Conservation (phyloP, 805 yeast species). For the Pichia eremophila region DNA sequence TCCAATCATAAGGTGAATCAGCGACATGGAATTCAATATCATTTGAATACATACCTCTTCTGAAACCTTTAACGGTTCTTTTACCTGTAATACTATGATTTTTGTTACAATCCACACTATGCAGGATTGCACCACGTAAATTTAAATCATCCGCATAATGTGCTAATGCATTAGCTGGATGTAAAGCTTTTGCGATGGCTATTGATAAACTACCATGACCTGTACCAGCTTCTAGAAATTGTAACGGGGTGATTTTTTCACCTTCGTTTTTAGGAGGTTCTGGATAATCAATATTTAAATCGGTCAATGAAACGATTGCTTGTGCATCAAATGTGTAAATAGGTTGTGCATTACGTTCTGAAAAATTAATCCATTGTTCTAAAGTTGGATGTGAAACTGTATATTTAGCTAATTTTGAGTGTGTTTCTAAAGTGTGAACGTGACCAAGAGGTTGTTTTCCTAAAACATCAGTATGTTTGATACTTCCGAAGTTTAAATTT, state of each 20-base stretch:
- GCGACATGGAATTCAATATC: conserved; percentile 37
- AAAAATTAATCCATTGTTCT: conserved; percentile 37
- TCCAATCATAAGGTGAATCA: conserved; percentile 35
- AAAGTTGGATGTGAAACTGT: conserved; percentile 31
- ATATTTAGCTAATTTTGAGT: conserved; percentile 19
- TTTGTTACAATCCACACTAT: conserved; percentile 33
- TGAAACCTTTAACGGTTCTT: conserved; percentile 30
- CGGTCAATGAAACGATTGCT: conserved; percentile 37
- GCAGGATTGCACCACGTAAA: conserved; percentile 35
- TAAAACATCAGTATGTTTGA: conserved; percentile 31
- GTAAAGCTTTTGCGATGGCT: conserved; percentile 33
- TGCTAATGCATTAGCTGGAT: conserved; percentile 34
- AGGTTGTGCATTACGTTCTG: conserved; percentile 39
- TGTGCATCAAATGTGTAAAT: conserved; percentile 42
- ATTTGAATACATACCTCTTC: conserved; percentile 33
- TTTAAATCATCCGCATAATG: conserved; percentile 8
- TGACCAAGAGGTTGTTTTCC: conserved; percentile 29
- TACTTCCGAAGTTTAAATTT: conserved; percentile 19
- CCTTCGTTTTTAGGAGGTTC: conserved; percentile 4
- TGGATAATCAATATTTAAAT: conserved; percentile 31
- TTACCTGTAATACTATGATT: conserved; percentile 34
- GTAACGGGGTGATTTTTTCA: conserved; percentile 23
- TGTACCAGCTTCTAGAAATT: conserved; percentile 44
- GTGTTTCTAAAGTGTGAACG: conserved; percentile 12
- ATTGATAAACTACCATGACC: conserved; percentile 45